Evolutionary conservation across 805 yeast species (phyloP), one percentile per base, ranked within the genome.

Genomic region (Lachancea sp.): DNA sequence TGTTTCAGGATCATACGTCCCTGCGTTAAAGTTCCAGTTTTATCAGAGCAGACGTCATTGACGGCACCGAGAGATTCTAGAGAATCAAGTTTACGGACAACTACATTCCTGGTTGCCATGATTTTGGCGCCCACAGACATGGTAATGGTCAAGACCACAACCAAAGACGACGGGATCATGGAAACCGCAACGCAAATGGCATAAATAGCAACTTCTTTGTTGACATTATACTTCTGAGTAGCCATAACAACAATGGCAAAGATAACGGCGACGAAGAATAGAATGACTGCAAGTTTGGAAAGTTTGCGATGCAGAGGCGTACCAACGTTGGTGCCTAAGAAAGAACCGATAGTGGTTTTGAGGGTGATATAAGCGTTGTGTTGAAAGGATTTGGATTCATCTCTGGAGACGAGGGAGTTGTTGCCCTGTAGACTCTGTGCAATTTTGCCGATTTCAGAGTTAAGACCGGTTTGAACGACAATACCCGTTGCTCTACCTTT

Each of bases 151-250:
- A 92, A 95, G 55, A 92, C 94, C 48, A 92, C 94, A 1, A 97
- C 98, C 51, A 92, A 73, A 31, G 98, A 97, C 60, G 94, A 97
- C 2, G 99, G 98, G 52, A 92, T 92, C 32, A 97, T 97, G 34
- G 98, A 97, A 18, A 92, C 95, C 2, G 98, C 99, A 35, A 83
- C 89, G 65, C 94, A 86, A 54, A 87, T 80, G 19, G 96, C 95
- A 56, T 86, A 86, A 36, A 86, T 78, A 11, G 94, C 95, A 26
- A 86, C 92, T 50, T 85, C 87, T 42, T 71, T 75, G 49, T 76
- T 78, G n/a, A 86, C 95, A 9, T 66, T 54, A 61, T 85, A 78
- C 45, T 73, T 73, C 62, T 86, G 94, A 8, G 92, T 77, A 2
- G 80, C 94, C 94, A 86, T 82, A 3, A 84, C 94, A 15, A 87